Evolutionary conservation across 164 flowering plant genomes (phyloP).

Genomic region (Litsea cubeba): DNA sequence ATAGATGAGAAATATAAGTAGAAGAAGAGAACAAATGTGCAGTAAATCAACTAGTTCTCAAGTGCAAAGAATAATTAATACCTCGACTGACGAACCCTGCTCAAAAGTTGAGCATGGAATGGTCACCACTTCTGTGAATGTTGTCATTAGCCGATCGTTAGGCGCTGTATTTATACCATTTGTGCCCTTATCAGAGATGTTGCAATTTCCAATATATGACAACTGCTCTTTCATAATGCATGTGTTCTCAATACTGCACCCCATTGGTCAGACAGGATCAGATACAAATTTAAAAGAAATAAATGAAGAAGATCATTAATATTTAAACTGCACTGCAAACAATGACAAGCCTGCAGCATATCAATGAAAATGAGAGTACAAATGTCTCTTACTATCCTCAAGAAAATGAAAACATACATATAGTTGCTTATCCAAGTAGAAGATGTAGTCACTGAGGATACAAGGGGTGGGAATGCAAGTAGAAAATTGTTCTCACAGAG

Average conservation of each 20-base stretch:
- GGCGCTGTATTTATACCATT: conserved; percentile 1
- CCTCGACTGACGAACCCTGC: conserved; percentile 34
- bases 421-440: not conserved
- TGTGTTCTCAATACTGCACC: conserved; percentile 8
- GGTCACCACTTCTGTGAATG: conserved; percentile 14
- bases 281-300: conserved; percentile 1
- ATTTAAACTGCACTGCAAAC: not conserved
- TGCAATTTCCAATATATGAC: not conserved
- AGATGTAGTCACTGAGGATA: not conserved
- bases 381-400: not conserved
- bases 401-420: not conserved
- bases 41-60: not conserved
- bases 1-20: conserved; percentile 1
- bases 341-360: not conserved
- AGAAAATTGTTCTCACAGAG: not conserved
- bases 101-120: conserved; percentile 25
- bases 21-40: not conserved
- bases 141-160: conserved; percentile 11
- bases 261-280: not conserved
- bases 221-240: conserved; percentile 3
- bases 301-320: not conserved
- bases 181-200: conserved; percentile 2
- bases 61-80: conserved; percentile 2
- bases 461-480: not conserved
- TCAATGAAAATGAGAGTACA: not conserved